Percentiles rank a stretch among this genome's conserved stretches.
These are phyloP conservation scores for Hyphodiscus hymeniophilus DNA, from an alignment of 495 filamentous ascomycete genomes.

Conservation along the genomic window DNA sequence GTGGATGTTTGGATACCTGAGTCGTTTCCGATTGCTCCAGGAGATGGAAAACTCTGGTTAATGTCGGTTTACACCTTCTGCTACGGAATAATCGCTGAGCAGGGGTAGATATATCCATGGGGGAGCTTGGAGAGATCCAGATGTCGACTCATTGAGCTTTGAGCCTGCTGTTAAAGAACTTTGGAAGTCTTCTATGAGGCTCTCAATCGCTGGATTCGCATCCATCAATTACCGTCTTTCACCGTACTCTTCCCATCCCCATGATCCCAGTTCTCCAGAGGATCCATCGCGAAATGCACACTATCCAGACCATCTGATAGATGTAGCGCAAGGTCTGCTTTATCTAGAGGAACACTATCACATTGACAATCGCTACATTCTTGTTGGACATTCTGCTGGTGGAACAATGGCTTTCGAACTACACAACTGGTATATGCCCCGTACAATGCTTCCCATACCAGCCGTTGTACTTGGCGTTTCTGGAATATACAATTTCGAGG, in stretches of 20 bases:
- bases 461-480: slow-evolving; percentile 13
- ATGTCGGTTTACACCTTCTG: slow-evolving; percentile 10
- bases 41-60: slow-evolving; percentile 10
- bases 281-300: slow-evolving; percentile 29
- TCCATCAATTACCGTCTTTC: slow-evolving; percentile 78
- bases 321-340: slow-evolving; percentile 54
- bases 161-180: slow-evolving; percentile 37
- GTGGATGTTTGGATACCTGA: slow-evolving; percentile 13
- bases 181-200: slow-evolving; percentile 1
- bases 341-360: slow-evolving; percentile 50
- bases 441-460: slow-evolving; percentile 4
- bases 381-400: slow-evolving; percentile 72
- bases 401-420: slow-evolving; percentile 66
- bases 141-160: slow-evolving; percentile 43
- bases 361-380: slow-evolving; percentile 46
- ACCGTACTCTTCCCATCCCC: slow-evolving; percentile 54
- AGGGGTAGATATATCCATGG: slow-evolving; percentile 62
- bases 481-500: slow-evolving; percentile 19
- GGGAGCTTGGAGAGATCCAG: slow-evolving; percentile 81
- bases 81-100: not conserved
- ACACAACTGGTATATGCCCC: slow-evolving; percentile 33
- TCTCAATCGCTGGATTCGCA: slow-evolving; percentile 52
- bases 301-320: slow-evolving; percentile 69
- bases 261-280: slow-evolving; percentile 24
- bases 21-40: not conserved